Base-by-base conservation (phyloP, 106 monocot genomes). In the Ottelia alismoides region DNA sequence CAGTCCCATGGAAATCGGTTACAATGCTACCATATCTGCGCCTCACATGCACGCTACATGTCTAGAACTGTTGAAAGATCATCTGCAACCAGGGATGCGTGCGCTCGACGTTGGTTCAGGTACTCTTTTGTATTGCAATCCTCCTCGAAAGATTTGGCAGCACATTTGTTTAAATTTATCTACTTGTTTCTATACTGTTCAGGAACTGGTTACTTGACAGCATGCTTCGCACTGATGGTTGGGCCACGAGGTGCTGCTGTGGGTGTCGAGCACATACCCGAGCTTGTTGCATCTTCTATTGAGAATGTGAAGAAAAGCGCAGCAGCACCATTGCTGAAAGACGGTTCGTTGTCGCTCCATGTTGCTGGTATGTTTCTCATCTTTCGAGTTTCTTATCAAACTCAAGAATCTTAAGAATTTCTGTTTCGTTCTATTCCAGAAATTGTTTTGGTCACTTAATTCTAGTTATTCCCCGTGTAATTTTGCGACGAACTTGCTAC, bases 21-120 rank as follows among this genome's bases (percentile, higher is more conserved):
- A 78, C 52, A 91, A 85, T 65, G 91, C 85, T 49, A 91, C 91
- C 48, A 91, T 91, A 66, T 91, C 91, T 24, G 91, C 91, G 25
- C 91, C 91, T n/a, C 84, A 85, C 64, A 91, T 91, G 91, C 91
- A 91, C 64, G 91, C 91, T 22, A 53, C 74, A 55, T 91, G 91
- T 58, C 52, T 91, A 27, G 91, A 91, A 57, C 57, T 91, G 14
- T 59, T 91, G 57, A 55, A 81, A 70, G 65, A 78, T n/a, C 73
- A 85, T 60, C 66, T 91, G 18, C 74, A 85, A 54, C 91, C 85
- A 28, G 91, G 91, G 31, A 91, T 85, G 91, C 77, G 60, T 53
- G 81, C 77, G 28, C 49, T 91, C 22, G 91, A 91, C 70, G 84
- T 91, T 49, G 91, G 91, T 30, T 91, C 91, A 65, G 91, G 91